Percentiles rank a stretch among this genome's conserved stretches.
phyloP scores from a whole-genome alignment of 1,284 basidiomycete species.

The Fomitopsis schrenkii region DNA sequence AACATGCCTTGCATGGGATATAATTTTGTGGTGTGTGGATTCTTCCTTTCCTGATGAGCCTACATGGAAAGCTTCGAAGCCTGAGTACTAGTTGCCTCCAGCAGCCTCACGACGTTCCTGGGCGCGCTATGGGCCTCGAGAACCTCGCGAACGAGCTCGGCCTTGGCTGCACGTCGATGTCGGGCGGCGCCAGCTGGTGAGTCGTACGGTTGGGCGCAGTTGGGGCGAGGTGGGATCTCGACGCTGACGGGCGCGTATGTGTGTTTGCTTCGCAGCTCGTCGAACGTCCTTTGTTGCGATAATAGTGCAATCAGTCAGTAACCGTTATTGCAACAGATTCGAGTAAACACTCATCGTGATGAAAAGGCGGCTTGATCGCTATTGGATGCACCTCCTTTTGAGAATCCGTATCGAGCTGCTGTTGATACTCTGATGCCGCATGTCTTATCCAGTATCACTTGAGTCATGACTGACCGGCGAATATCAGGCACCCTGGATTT shows the following conservation, averaged over 20 bases:
- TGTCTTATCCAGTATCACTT: too few relatives aligned
- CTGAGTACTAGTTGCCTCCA: background rate
- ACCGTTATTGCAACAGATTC: too few relatives aligned
- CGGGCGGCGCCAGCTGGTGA: background rate
- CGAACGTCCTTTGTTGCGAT: background rate
- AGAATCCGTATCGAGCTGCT: too few relatives aligned
- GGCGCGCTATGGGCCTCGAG: background rate
- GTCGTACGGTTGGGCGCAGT: background rate
- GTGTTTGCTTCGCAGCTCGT: background rate
- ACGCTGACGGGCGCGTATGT: too few relatives aligned
- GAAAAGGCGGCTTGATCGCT: background rate
- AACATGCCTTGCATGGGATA: too few relatives aligned
- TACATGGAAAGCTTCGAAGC: too few relatives aligned
- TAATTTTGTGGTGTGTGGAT: too few relatives aligned
- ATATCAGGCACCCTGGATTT: too few relatives aligned
- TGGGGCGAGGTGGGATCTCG: background rate
- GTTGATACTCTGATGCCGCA: too few relatives aligned
- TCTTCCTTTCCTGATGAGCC: too few relatives aligned
- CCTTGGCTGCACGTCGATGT: background rate
- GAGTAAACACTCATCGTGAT: background rate
- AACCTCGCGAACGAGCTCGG: background rate
- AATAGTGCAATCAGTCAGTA: background rate
- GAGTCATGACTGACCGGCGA: too few relatives aligned
- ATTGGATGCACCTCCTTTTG: background rate
- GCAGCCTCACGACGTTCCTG: background rate